Evolutionary conservation across 805 yeast genomes (phyloP).

Genomic region (Candida argentea): DNA sequence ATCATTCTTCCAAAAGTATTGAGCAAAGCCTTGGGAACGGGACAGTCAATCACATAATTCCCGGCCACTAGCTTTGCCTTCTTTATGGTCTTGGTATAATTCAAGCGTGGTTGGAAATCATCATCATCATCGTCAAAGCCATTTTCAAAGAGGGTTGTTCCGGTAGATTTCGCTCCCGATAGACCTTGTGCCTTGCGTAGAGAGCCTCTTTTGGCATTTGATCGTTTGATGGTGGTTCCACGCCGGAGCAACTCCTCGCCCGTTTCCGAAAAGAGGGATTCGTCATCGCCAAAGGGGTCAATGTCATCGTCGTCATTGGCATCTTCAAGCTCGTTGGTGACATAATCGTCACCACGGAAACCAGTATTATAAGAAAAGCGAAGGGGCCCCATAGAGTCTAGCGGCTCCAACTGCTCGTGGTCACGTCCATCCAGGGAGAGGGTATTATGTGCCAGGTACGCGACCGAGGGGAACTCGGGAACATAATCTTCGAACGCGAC

Average conservation of each 20-base stretch:
- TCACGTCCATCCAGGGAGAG: slow-evolving; percentile 8
- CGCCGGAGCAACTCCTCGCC: slow-evolving; percentile 27
- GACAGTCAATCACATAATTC: slow-evolving; percentile 34
- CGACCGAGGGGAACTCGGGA: slow-evolving; percentile 21
- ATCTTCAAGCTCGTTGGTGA: slow-evolving; percentile 30
- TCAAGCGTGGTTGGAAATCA: slow-evolving; percentile 29
- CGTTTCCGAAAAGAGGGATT: slow-evolving; percentile 30
- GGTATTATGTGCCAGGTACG: slow-evolving; percentile 17
- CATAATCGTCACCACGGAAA: slow-evolving; percentile 28
- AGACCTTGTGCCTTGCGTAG: no score
- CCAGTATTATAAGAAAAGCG: no score
- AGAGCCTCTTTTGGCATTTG: slow-evolving; percentile 10
- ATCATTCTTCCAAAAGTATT: slow-evolving; percentile 25
- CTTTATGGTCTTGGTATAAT: slow-evolving; percentile 30
- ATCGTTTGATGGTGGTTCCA: slow-evolving; percentile 20
- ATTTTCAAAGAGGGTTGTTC: slow-evolving; percentile 5
- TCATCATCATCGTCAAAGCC: no score
- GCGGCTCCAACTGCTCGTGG: slow-evolving; percentile 13
- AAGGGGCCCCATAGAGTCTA: no score
- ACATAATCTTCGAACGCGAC: slow-evolving; percentile 22
- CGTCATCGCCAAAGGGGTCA: slow-evolving; percentile 37
- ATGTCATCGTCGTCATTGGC: slow-evolving; percentile 23
- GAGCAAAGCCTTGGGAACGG: slow-evolving; percentile 28
- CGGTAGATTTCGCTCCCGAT: slow-evolving; percentile 1
- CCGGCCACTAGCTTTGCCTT: slow-evolving; percentile 47